Evolutionary conservation across 2,329 filamentous ascomycete species (phyloP), one percentile per base, ranked within the genome.

Genomic region (Penicillium janthinellum): DNA sequence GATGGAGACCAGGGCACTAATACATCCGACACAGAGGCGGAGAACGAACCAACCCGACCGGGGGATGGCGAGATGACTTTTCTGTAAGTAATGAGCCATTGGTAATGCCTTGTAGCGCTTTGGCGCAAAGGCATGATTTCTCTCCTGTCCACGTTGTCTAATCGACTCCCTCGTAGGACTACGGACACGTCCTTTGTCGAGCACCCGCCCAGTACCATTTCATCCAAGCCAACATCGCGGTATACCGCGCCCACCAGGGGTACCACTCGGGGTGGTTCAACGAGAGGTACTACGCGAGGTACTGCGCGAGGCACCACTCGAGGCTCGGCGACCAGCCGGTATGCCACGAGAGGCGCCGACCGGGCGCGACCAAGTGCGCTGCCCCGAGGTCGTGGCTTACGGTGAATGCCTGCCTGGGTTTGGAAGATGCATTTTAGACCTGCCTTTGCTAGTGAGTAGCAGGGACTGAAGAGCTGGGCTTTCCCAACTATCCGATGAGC

Each of bases 181-280:
- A 96, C 91, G 11, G 92, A 96, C 72, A 96, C 90, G 5, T 91
- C 91, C 1, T 97, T 96, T 71, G 87, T 96, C 57, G 92, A 96
- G 37, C 91, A 96, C 69, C 93, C 92, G 7, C 83, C 84, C 3
- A 78, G 75, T 52, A 74, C 71, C 14, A 61, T 70, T 4, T 84
- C 83, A 39, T 81, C 78, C 34, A 85, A 83, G 68, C 72, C 76
- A 1, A 73, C 71, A 0, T 64, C 75, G 15, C 76, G 68, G 59
- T 70, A 71, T 47, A 56, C 72, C n/a, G 64, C 66, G 10, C 56
- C 64, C 14, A 68, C 17, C 37, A 35, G 49, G 17, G 49, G 49
- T n/a, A 31, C 51, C n/a, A 31, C 37, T 35, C 51, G 51, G 12
- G 51, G 51, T 17, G 39, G 20, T 34, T 20, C 51, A 15, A 53